Evolutionary conservation across 768 basidiomycete species (phyloP).

Genomic region (Neoboletus brunneissimus): DNA sequence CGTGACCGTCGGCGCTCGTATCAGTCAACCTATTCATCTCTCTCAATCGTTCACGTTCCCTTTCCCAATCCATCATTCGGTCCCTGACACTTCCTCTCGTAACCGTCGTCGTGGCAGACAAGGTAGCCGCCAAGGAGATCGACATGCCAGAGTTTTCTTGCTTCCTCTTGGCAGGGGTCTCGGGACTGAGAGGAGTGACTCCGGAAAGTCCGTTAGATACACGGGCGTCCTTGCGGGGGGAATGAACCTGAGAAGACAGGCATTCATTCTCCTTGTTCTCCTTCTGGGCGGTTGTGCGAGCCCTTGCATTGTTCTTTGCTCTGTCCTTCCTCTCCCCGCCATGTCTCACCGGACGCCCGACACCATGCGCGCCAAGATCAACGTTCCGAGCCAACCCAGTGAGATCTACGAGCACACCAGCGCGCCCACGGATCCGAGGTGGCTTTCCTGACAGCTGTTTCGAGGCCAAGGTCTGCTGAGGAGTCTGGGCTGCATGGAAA

Average conservation of each 20-base stretch:
- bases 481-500: slow-evolving; percentile 15
- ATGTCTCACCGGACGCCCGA: slow-evolving; percentile 18
- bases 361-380: slow-evolving; percentile 30
- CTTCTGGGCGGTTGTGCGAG: slow-evolving; percentile 13
- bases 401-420: slow-evolving; percentile 39
- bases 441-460: slow-evolving; percentile 31
- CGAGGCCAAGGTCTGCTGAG: slow-evolving; percentile 5
- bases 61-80: slow-evolving; percentile 74
- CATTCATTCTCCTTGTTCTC: slow-evolving; percentile 31
- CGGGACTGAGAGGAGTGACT: slow-evolving; percentile 9
- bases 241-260: not conserved
- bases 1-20: slow-evolving; percentile 40
- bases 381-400: slow-evolving; percentile 37
- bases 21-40: slow-evolving; percentile 67
- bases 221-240: slow-evolving; percentile 8
- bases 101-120: slow-evolving; percentile 17
- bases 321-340: slow-evolving; percentile 30
- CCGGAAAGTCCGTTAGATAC: not conserved
- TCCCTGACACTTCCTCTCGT: slow-evolving; percentile 44
- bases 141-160: slow-evolving; percentile 10
- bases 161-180: slow-evolving; percentile 19
- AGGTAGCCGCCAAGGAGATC: slow-evolving; percentile 13
- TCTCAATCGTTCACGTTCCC: slow-evolving; percentile 63
- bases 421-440: slow-evolving; percentile 25
- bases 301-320: slow-evolving; percentile 22